Percentiles rank a stretch among this genome's conserved stretches.
These are phyloP conservation scores for Alternaria infectoria DNA, from an alignment of 2,329 filamentous ascomycete genomes.

Conservation along the genomic window DNA sequence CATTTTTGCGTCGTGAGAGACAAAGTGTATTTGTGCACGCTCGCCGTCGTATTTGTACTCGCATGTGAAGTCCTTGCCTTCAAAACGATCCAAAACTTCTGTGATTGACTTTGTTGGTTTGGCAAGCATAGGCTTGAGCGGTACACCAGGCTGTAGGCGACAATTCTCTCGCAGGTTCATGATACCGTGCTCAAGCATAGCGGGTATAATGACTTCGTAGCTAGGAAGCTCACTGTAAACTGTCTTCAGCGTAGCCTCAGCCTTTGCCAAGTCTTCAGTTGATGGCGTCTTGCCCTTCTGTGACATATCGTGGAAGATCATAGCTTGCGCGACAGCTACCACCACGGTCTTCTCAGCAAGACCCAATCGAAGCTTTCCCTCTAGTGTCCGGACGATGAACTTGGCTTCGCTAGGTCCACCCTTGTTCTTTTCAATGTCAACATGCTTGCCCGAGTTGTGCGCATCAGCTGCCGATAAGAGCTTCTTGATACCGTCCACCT, in stretches of 20 bases:
- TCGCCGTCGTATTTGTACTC: constrained; percentile 99
- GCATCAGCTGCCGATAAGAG: constrained; percentile 89
- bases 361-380: constrained; percentile 91
- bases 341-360: constrained; percentile 92
- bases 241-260: constrained; percentile 84
- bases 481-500: constrained; percentile 96
- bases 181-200: constrained; percentile 85
- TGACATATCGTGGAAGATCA: constrained; percentile 82
- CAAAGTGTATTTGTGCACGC: constrained; percentile 97
- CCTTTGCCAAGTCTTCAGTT: constrained; percentile 78
- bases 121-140: constrained; percentile 96
- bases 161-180: constrained; percentile 81
- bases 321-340: constrained; percentile 85
- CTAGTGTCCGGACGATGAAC: constrained; percentile 88
- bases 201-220: constrained; percentile 93
- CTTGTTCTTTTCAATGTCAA: constrained; percentile 91
- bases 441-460: constrained; percentile 64
- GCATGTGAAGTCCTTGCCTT: constrained; percentile 93
- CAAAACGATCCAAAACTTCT: constrained; percentile 95
- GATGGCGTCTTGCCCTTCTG: constrained; percentile 72
- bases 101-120: constrained; percentile 98
- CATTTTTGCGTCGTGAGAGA: constrained; percentile 77
- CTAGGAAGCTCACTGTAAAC: constrained; percentile 96
- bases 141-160: constrained; percentile 91
- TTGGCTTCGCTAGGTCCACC: constrained; percentile 95